Percentiles rank a stretch among this genome's conserved stretches.
Evolutionary conservation across 202 grass and related monocot genomes (phyloP).

Genomic region (Saccharum hybrid): DNA sequence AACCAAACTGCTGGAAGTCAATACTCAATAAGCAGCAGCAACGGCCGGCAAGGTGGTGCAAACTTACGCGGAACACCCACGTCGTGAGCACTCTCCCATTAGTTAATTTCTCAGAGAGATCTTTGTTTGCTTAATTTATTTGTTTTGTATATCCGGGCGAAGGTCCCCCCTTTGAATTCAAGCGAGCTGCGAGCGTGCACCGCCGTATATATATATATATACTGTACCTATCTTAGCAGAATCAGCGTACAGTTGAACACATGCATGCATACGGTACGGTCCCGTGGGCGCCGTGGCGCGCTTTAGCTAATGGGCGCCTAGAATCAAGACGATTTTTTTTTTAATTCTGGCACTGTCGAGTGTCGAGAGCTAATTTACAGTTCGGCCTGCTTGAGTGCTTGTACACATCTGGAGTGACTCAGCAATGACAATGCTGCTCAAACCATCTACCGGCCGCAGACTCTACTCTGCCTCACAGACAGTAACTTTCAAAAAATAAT

Average conservation of each 20-base stretch:
- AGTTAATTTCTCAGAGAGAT: neutral
- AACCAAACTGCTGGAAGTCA: too few relatives aligned
- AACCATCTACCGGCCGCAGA: neutral
- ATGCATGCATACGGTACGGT: neutral
- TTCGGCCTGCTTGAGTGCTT: neutral
- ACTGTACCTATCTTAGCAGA: neutral
- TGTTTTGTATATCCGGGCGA: neutral
- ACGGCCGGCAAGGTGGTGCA: neutral
- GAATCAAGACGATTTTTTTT: constrained; percentile 1
- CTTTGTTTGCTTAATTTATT: constrained; percentile 17
- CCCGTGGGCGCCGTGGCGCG: too few relatives aligned
- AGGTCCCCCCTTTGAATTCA: constrained; percentile 34
- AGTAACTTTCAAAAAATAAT: too few relatives aligned
- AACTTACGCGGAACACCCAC: neutral
- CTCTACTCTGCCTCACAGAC: too few relatives aligned
- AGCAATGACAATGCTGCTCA: constrained; percentile 22
- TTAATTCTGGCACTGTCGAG: neutral
- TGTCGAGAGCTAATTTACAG: constrained; percentile 1
- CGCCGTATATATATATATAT: neutral
- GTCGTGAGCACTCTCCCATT: neutral
- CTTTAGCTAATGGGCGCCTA: constrained; percentile 4
- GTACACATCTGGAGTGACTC: constrained; percentile 38
- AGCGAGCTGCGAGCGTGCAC: constrained; percentile 44
- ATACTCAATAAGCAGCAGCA: neutral
- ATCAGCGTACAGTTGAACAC: neutral